A percentile compares a stretch with the other conserved stretches of the same genome.
phyloP scores from a whole-genome alignment of 495 filamentous ascomycete species.

The Cryomyces minteri region DNA sequence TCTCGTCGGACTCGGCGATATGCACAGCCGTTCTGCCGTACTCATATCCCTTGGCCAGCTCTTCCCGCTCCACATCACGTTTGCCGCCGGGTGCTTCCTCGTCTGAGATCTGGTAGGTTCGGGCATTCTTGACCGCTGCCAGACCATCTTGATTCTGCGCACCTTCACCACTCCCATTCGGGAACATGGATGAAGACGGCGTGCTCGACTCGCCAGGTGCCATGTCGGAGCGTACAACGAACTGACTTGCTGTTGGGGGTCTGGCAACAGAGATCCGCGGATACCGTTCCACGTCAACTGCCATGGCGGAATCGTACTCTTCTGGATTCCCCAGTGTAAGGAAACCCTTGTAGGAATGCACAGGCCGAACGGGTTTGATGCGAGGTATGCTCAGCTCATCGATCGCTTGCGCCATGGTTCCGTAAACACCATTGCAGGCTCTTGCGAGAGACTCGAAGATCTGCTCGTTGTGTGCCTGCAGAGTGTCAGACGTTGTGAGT shows the following conservation, averaged over 20 bases:
- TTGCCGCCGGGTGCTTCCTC: constrained; percentile 58
- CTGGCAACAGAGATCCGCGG: constrained; percentile 62
- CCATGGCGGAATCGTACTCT: constrained; percentile 56
- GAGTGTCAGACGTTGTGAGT: not conserved
- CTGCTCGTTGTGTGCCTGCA: constrained; percentile 45
- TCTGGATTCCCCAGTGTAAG: constrained; percentile 64
- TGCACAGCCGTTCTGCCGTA: constrained; percentile 86
- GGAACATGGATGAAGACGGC: constrained; percentile 30
- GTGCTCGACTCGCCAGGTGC: constrained; percentile 23
- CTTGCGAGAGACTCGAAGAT: constrained; percentile 44
- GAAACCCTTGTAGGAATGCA: constrained; percentile 58
- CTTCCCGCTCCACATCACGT: constrained; percentile 62
- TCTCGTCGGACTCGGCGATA: constrained; percentile 67
- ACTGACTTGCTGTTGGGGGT: constrained; percentile 55
- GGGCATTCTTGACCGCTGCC: constrained; percentile 46
- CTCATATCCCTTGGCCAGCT: constrained; percentile 80
- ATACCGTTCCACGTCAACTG: constrained; percentile 80
- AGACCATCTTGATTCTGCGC: constrained; percentile 30
- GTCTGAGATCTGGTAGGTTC: constrained; percentile 66
- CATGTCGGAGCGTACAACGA: constrained; percentile 35
- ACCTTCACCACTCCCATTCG: constrained; percentile 22
- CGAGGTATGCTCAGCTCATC: constrained; percentile 57
- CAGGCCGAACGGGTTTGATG: constrained; percentile 51
- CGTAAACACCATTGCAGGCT: constrained; percentile 48
- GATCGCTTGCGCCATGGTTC: constrained; percentile 71